phyloP scores from a whole-genome alignment of 345 rosid genomes.

The Cardamine occulta region DNA sequence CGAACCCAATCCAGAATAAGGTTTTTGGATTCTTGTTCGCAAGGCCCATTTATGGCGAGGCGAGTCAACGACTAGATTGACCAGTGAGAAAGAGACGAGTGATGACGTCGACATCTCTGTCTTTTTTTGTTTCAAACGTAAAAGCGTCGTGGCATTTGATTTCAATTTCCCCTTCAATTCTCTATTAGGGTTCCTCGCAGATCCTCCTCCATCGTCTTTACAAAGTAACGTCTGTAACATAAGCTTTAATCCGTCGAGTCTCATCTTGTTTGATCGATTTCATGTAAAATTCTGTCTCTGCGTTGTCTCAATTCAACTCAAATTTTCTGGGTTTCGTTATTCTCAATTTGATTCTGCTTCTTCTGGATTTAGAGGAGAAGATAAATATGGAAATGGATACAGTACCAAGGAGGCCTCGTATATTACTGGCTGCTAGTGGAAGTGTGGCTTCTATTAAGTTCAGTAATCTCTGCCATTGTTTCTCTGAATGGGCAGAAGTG shows the following conservation, averaged over 20 bases:
- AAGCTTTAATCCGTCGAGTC: background rate
- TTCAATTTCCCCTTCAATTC: background rate
- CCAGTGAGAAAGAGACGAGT: background rate
- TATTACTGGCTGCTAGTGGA: constrained; percentile 81
- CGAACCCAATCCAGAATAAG: background rate
- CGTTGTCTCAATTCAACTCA: background rate
- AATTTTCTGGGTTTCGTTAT: background rate
- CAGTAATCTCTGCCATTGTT: constrained; percentile 70
- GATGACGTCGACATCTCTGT: background rate
- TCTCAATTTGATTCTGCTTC: background rate
- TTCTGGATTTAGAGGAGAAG: constrained; percentile 29
- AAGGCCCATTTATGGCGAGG: constrained; percentile 12
- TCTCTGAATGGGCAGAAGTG: constrained; percentile 81
- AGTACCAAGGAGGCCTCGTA: constrained; percentile 53
- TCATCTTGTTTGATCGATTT: background rate
- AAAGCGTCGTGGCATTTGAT: constrained; percentile 7
- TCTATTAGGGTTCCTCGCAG: background rate
- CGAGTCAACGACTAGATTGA: constrained; percentile 1
- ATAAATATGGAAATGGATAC: constrained; percentile 28
- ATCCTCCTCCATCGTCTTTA: background rate
- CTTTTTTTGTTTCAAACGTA: background rate
- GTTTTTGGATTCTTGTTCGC: background rate
- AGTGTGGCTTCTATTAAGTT: constrained; percentile 84
- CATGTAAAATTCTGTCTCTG: background rate
- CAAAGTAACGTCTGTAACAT: constrained; percentile 5